Conservation (phyloP, 2,329 filamentous ascomycete genomes). For the Ophiobolus disseminans region DNA sequence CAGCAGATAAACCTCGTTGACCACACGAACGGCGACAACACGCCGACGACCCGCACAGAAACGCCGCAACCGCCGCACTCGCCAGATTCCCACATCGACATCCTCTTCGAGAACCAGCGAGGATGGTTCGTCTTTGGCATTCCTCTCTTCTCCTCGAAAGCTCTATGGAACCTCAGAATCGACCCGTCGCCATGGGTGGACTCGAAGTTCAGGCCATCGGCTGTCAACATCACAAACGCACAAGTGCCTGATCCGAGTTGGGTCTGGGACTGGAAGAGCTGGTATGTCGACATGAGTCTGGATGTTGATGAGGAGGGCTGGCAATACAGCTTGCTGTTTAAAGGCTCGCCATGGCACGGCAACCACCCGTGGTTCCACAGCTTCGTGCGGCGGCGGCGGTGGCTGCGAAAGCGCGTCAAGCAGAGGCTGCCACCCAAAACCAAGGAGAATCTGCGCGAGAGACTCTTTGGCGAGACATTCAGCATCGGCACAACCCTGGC, state of each 20-base stretch:
- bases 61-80: slow-evolving; percentile 17
- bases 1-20: slow-evolving; percentile 76
- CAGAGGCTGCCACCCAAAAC: slow-evolving; percentile 54
- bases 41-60: slow-evolving; percentile 28
- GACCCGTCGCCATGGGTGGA: slow-evolving; percentile 92
- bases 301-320: slow-evolving; percentile 90
- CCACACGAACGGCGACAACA: slow-evolving; percentile 51
- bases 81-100: slow-evolving; percentile 65
- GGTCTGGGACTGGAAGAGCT: slow-evolving; percentile 82
- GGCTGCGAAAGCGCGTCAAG: slow-evolving; percentile 82
- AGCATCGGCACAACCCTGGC: slow-evolving; percentile 47
- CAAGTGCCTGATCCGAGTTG: slow-evolving; percentile 94
- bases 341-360: slow-evolving; percentile 74
- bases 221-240: slow-evolving; percentile 79
- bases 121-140: slow-evolving; percentile 89
- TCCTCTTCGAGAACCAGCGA: slow-evolving; percentile 94
- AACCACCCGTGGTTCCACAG: slow-evolving; percentile 91
- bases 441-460: slow-evolving; percentile 38
- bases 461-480: slow-evolving; percentile 48
- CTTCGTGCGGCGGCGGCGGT: slow-evolving; percentile 87
- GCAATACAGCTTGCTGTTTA: slow-evolving; percentile 93
- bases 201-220: slow-evolving; percentile 58
- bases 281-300: slow-evolving; percentile 79
- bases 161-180: slow-evolving; percentile 74
- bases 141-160: slow-evolving; percentile 85